These are phyloP conservation scores for Taxillus chinensis DNA, from an alignment of 164 flowering plant species.

Conservation along the genomic window DNA sequence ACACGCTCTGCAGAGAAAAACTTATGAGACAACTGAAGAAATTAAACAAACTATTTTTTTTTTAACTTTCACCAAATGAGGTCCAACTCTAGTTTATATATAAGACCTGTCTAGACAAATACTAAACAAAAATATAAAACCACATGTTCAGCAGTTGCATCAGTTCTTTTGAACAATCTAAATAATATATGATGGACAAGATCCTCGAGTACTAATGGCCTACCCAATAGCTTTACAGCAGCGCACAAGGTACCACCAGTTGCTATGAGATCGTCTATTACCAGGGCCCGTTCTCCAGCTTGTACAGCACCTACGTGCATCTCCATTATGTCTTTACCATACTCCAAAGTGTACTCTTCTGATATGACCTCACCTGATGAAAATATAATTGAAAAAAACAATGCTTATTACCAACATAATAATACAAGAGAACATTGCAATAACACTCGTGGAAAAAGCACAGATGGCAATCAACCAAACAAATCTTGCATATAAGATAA, in stretches of 20 bases:
- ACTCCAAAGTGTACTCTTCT: conserved; percentile 89
- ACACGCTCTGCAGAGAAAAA: conserved; percentile 66
- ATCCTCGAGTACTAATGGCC: not conserved
- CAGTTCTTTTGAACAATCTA: no score
- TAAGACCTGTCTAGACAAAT: not conserved
- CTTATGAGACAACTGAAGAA: not conserved
- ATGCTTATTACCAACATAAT: not conserved
- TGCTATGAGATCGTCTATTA: conserved; percentile 95
- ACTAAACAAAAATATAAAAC: not conserved
- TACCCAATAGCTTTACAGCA: conserved; percentile 80
- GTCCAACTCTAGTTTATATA: no score
- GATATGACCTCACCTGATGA: conserved; percentile 78
- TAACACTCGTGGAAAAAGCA: not conserved
- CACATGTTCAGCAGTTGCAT: no score
- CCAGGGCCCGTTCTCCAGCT: conserved; percentile 75
- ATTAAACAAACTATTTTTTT: not conserved
- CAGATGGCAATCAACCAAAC: not conserved
- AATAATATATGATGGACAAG: not conserved
- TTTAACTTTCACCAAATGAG: not conserved
- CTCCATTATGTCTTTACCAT: conserved; percentile 89
- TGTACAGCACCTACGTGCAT: conserved; percentile 97
- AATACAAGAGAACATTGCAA: not conserved
- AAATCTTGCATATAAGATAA: no score
- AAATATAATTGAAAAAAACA: conserved; percentile 1
- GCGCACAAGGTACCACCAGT: conserved; percentile 95